These are phyloP conservation scores for Diaporthe sp. DNA, from an alignment of 2,329 filamentous ascomycete species.

Conservation along the genomic window DNA sequence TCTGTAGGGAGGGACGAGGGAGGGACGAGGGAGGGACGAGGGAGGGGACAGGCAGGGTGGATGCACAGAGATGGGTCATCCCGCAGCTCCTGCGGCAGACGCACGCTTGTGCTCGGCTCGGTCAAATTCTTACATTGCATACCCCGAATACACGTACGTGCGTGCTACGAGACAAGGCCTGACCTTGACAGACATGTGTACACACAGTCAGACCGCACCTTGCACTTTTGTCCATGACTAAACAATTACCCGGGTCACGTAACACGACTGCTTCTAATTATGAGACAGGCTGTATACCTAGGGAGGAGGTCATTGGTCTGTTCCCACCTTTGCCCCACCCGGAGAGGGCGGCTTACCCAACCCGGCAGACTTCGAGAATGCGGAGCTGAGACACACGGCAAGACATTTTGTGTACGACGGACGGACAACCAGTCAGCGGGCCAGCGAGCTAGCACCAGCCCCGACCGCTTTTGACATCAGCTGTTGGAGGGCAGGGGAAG, in stretches of 20 bases:
- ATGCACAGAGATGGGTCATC: background rate
- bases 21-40: background rate
- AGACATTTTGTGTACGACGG: slow-evolving; percentile 13
- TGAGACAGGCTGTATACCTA: background rate
- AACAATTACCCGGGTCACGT: background rate
- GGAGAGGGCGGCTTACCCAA: slow-evolving; percentile 1
- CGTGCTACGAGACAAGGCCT: background rate
- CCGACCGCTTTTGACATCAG: background rate
- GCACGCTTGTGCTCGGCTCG: background rate
- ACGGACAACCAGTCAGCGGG: background rate
- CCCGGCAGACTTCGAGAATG: slow-evolving; percentile 23
- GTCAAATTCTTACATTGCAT: background rate
- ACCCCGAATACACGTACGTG: background rate
- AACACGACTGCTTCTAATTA: slow-evolving; percentile 20
- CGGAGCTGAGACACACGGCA: background rate
- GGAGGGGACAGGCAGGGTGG: background rate
- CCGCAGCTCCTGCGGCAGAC: slow-evolving; percentile 3
- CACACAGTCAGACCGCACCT: background rate
- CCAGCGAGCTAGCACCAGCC: background rate
- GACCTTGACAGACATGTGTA: background rate
- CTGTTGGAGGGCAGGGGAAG: too few relatives aligned
- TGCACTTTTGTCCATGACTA: background rate
- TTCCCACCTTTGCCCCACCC: background rate
- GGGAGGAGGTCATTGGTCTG: background rate
- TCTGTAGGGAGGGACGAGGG: background rate